Percentiles rank a stretch among this genome's conserved stretches.
These are phyloP conservation scores for Komagataella pseudopastoris DNA, from an alignment of 805 yeast species.

Conservation along the genomic window DNA sequence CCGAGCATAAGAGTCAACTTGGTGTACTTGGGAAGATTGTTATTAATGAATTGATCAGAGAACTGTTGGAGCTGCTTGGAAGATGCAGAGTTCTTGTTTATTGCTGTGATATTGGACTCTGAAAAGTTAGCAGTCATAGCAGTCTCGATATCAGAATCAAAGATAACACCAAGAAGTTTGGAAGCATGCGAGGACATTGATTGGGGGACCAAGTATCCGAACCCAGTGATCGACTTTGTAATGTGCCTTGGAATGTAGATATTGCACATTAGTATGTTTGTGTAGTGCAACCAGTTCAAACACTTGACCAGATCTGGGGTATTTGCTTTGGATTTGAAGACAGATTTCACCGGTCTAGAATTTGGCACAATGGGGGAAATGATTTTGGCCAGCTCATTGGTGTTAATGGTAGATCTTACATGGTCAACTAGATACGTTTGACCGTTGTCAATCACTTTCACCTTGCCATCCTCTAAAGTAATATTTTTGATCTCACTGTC, in stretches of 20 bases:
- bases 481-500: conserved; percentile 6
- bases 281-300: conserved; percentile 19
- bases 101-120: background rate
- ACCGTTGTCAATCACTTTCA: conserved; percentile 5
- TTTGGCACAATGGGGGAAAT: conserved; percentile 6
- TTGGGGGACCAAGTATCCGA: conserved; percentile 81
- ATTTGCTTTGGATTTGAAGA: background rate
- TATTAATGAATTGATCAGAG: background rate
- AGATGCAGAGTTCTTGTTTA: background rate
- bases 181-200: conserved; percentile 31
- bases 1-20: conserved; percentile 87
- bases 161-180: conserved; percentile 71
- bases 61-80: conserved; percentile 7
- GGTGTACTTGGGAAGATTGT: conserved; percentile 28
- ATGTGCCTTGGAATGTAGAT: conserved; percentile 36
- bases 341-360: background rate
- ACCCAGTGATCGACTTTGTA: conserved; percentile 40
- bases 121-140: conserved; percentile 22
- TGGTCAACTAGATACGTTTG: conserved; percentile 27
- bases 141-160: conserved; percentile 75
- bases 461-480: conserved; percentile 7
- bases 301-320: conserved; percentile 4
- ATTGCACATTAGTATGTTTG: conserved; percentile 53
- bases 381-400: conserved; percentile 23
- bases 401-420: conserved; percentile 45